Evolutionary conservation across 2,329 filamentous ascomycete species (phyloP), one percentile per base, ranked within the genome.

Genomic region (Byssoonygena ceratinophila): DNA sequence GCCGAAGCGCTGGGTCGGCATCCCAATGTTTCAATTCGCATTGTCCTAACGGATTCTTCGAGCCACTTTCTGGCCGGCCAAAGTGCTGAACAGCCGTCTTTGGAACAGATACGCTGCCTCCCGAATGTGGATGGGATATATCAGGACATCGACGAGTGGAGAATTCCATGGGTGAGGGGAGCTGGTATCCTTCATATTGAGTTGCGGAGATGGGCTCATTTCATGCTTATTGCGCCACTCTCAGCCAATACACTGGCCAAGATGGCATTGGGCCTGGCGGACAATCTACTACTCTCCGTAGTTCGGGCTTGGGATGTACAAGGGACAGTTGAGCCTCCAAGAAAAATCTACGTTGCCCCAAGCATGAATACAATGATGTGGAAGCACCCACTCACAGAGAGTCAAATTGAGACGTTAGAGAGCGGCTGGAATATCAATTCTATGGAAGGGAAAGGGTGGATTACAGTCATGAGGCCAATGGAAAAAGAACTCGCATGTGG

Each of bases 281-380:
- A 95, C 62, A 84, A 84, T 53, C 72, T 97, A 5, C 66, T 96
- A 4, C 67, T 74, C 5, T 84, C 81, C 12, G 84, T 92, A 0
- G 76, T 92, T 34, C 76, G 91, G 18, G 91, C 91, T 0, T 98
- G 91, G 92, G 91, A 97, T 68, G 70, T 84, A 5, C 81, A 85
- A 44, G 64, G 59, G 37, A 44, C 31, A 27, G 51, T 54, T 47
- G 53, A 57, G 16, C 25, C 25, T 39, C 68, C 64, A 4, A 67
- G 64, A 49, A 78, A 73, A 58, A 86, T 92, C 46, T 60, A 89
- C 1, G 84, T 88, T 0, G 84, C 84, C 3, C 81, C 82, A 1
- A 80, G 84, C 29, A 92, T 92, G 85, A 94, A 94, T 66, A 88
- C 80, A 32, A 80, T 81, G 9, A 94, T 94, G 89, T 94, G 85